Evolutionary conservation across 2,329 filamentous ascomycete species (phyloP).

Genomic region (Ascocoryne sarcoides): DNA sequence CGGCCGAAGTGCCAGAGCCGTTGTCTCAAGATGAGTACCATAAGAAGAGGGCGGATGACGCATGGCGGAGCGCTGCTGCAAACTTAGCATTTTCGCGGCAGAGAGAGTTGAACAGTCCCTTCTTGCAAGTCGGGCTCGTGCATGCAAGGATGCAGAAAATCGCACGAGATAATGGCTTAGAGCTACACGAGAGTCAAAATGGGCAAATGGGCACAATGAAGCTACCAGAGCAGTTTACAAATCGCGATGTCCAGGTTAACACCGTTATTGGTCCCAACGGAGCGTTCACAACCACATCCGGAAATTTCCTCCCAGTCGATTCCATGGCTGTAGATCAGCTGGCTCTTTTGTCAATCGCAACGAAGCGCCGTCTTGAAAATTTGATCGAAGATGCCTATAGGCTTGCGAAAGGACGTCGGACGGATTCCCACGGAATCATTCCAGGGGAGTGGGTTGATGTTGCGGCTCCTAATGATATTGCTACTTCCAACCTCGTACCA

Average conservation of each 20-base stretch:
- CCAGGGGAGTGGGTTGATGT: constrained; percentile 69
- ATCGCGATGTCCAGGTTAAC: constrained; percentile 38
- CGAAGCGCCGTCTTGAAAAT: constrained; percentile 68
- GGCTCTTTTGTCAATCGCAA: constrained; percentile 71
- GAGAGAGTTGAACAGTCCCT: constrained; percentile 48
- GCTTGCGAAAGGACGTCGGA: constrained; percentile 62
- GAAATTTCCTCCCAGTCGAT: constrained; percentile 66
- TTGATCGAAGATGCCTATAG: constrained; percentile 69
- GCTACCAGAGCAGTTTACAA: constrained; percentile 22
- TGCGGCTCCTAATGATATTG: constrained; percentile 42
- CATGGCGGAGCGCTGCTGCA: constrained; percentile 56
- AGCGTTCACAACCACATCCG: constrained; percentile 52
- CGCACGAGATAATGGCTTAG: constrained; percentile 47
- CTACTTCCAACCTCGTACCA: constrained; percentile 25
- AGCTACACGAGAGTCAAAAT: constrained; percentile 48
- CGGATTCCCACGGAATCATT: constrained; percentile 69
- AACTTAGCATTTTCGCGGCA: constrained; percentile 45
- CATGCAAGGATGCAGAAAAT: constrained; percentile 44
- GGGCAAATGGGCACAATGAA: constrained; percentile 36
- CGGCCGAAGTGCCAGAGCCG: constrained; percentile 36
- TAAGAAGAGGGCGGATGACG: constrained; percentile 54
- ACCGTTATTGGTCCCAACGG: constrained; percentile 55
- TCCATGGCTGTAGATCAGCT: constrained; percentile 74
- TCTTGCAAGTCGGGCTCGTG: constrained; percentile 27
- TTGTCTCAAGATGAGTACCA: constrained; percentile 54